Evolutionary conservation across 768 basidiomycete species (phyloP).

Genomic region (Boletus tylopilopsis): DNA sequence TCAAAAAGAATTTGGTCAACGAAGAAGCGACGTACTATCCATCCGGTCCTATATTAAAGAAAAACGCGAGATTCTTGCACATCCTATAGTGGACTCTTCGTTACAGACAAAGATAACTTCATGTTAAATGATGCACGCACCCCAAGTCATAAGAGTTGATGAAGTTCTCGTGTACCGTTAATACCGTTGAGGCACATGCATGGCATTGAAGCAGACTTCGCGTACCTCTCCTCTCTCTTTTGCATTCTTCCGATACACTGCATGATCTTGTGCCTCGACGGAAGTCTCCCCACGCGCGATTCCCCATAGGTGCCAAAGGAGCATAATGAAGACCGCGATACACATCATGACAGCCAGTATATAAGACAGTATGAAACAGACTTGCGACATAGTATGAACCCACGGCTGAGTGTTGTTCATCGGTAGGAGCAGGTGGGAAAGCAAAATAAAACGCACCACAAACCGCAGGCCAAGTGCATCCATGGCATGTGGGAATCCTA

Average conservation of each 20-base stretch:
- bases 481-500: constrained; percentile 63
- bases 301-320: constrained; percentile 68
- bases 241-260: constrained; percentile 69
- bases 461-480: constrained; percentile 54
- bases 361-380: constrained; percentile 70
- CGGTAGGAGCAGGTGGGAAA: background rate
- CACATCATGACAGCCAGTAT: constrained; percentile 74
- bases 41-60: constrained; percentile 79
- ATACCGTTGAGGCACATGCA: background rate
- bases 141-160: constrained; percentile 93
- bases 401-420: constrained; percentile 37
- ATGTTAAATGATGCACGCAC: constrained; percentile 33
- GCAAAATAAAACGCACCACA: constrained; percentile 32
- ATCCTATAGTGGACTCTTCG: constrained; percentile 25
- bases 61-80: constrained; percentile 68
- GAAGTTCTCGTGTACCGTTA: constrained; percentile 49
- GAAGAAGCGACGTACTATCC: constrained; percentile 67
- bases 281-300: constrained; percentile 76
- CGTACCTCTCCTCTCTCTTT: constrained; percentile 64
- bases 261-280: constrained; percentile 88
- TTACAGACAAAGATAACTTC: background rate
- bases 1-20: background rate
- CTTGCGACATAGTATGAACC: constrained; percentile 60
- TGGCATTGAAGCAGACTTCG: background rate
- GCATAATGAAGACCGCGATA: constrained; percentile 70